Conservation (phyloP, 1,284 basidiomycete genomes). For the Trametes sp. region DNA sequence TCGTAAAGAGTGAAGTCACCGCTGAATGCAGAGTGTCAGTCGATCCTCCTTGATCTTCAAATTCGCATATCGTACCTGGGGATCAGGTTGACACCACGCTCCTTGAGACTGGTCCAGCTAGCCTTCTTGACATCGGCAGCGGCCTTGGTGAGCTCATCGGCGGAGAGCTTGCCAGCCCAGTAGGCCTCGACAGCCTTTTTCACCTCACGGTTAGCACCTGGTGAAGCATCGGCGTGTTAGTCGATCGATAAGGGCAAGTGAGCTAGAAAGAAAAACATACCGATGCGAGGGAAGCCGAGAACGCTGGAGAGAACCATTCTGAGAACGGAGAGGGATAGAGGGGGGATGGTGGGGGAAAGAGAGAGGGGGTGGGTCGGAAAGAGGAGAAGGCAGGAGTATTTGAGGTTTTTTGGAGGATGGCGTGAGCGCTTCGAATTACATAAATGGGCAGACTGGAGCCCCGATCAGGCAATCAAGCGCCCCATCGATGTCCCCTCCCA, state of each 20-base stretch:
- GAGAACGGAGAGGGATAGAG: conserved; percentile 30
- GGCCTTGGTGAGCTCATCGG: conserved; percentile 89
- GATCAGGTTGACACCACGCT: conserved; percentile 89
- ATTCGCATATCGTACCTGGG: conserved; percentile 73
- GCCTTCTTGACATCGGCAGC: conserved; percentile 91
- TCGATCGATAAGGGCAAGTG: conserved; percentile 8
- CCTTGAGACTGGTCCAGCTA: conserved; percentile 92
- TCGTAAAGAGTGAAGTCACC: conserved; percentile 99
- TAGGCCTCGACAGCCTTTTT: conserved; percentile 99
- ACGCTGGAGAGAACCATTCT: conserved; percentile 85
- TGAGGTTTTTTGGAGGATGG: conserved; percentile 30
- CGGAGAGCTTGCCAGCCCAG: conserved; percentile 94
- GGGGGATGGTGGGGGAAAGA: conserved; percentile 39
- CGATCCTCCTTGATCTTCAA: conserved; percentile 10
- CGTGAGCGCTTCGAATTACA: conserved; percentile 36
- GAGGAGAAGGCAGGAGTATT: conserved; percentile 24
- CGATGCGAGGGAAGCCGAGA: conserved; percentile 98
- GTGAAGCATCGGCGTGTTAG: no score
- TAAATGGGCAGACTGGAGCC: conserved; percentile 22
- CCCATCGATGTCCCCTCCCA: conserved; percentile 27
- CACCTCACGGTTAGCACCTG: conserved; percentile 94
- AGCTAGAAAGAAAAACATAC: conserved; percentile 50
- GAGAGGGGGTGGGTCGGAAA: conserved; percentile 27
- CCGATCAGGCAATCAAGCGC: conserved; percentile 28
- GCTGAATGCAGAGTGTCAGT: conserved; percentile 52